Conservation (phyloP, 2,329 filamentous ascomycete species). For the Escovopsis sp. region DNA sequence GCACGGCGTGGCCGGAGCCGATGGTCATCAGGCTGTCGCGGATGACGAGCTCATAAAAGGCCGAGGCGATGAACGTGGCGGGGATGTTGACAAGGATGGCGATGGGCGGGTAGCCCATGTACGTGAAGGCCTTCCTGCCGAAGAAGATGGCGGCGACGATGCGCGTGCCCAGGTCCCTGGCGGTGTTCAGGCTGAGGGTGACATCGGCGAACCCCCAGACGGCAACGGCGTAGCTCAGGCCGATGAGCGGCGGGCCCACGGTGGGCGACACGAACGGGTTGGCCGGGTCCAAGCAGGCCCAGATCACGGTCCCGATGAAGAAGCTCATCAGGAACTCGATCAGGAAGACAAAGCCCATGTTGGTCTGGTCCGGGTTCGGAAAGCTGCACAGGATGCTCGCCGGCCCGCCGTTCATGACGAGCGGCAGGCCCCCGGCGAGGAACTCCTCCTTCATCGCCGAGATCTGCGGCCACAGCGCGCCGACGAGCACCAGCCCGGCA, state of each 20-base stretch:
- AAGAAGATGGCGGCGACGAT: conserved; percentile 41
- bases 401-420: conserved; percentile 28
- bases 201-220: conserved; percentile 41
- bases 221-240: conserved; percentile 36
- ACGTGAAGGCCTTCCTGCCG: conserved; percentile 12
- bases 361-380: conserved; percentile 32
- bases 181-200: conserved; percentile 40
- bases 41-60: conserved; percentile 38
- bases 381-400: conserved; percentile 40
- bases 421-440: conserved; percentile 17
- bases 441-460: conserved; percentile 17
- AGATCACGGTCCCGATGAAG: conserved; percentile 42
- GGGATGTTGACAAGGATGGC: conserved; percentile 40
- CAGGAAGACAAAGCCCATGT: conserved; percentile 39
- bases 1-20: conserved; percentile 27
- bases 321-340: conserved; percentile 43
- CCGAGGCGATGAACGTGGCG: conserved; percentile 38
- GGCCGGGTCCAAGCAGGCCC: conserved; percentile 39
- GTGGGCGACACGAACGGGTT: conserved; percentile 38
- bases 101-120: conserved; percentile 32
- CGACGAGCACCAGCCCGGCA: conserved; percentile 38
- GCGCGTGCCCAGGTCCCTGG: conserved; percentile 41
- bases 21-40: conserved; percentile 37
- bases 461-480: conserved; percentile 37
- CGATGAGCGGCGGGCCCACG: conserved; percentile 36